Evolutionary conservation across 2,329 filamentous ascomycete genomes (phyloP), one percentile per base, ranked within the genome.

Genomic region (Neurospora crassa): DNA sequence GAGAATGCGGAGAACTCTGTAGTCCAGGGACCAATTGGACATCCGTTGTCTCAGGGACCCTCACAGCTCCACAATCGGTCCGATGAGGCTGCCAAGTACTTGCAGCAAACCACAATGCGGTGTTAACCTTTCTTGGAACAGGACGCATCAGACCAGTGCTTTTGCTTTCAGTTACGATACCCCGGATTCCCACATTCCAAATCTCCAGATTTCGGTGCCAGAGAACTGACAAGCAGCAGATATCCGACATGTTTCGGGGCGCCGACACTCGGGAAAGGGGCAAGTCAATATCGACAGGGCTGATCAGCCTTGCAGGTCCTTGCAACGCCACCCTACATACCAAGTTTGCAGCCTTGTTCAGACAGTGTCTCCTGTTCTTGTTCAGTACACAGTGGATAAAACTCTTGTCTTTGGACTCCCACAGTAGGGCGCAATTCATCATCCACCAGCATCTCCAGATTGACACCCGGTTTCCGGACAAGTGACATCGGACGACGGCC

Each of bases 1-100:
- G 59, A 67, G 71, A 74, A 76, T 76, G 75, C 76, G 75, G 76
- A 76, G 76, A 71, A 69, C 12, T 47, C 20, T 43, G 40, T 24
- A 18, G 53, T 16, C 71, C 43, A 72, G 43, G 59, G 67, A 63
- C 68, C 68, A 67, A 71, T 67, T 69, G 69, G 72, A 72, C 72
- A 68, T 70, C 69, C 53, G 40, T 59, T 72, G 72, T 72, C 75
- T 74, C 71, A 70, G 69, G 34, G 29, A 45, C 71, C 71, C 70
- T 70, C 68, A 41, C 42, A 5, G 29, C 69, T 67, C 73, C 74
- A 74, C 72, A 77, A 71, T 77, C 75, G 76, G 76, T 47, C 76
- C 76, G 76, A 78, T 73, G 72, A 76, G 76, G 76, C 75, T 77
- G 71, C n/a, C 16, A 45, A 42, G 70, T 40, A 34, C 68, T 69